phyloP scores from a whole-genome alignment of 23 red algal genomes.

The Gracilaria gracilis region DNA sequence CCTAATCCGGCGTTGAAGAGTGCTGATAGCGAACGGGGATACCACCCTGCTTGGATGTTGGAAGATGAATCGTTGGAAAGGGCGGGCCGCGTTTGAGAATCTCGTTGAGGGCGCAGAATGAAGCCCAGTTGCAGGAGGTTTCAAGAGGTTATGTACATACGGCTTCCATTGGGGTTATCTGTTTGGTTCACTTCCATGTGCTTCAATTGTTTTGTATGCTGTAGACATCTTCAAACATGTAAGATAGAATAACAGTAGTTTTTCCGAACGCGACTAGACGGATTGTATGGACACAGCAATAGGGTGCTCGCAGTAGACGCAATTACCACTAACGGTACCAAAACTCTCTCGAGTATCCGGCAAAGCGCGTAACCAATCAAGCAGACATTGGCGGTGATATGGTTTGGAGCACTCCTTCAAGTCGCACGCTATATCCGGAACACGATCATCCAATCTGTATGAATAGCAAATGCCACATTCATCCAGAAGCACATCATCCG shows the following conservation, averaged over 20 bases:
- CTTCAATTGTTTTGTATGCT: not conserved
- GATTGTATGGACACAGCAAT: conserved; percentile 40
- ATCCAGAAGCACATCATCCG: conserved; percentile 33
- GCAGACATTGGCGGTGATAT: conserved; percentile 73
- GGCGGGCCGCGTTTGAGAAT: conserved; percentile 38
- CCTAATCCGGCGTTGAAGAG: conserved; percentile 70
- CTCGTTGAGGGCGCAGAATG: not conserved
- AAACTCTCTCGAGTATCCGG: conserved; percentile 71
- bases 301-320: conserved; percentile 65
- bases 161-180: not conserved
- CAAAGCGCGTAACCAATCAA: conserved; percentile 77
- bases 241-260: not conserved
- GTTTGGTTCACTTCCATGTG: not conserved
- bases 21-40: conserved; percentile 6
- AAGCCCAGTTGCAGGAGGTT: not conserved
- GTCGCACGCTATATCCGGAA: conserved; percentile 75
- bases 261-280: not conserved
- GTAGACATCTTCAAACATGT: not conserved
- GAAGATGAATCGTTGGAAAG: conserved; percentile 70
- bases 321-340: conserved; percentile 66
- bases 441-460: conserved; percentile 63
- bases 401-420: conserved; percentile 56
- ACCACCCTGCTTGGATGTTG: conserved; percentile 62
- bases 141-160: not conserved
- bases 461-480: conserved; percentile 84